Evolutionary conservation across 2,329 filamentous ascomycete genomes (phyloP).

Genomic region (Metarhizium sp.): DNA sequence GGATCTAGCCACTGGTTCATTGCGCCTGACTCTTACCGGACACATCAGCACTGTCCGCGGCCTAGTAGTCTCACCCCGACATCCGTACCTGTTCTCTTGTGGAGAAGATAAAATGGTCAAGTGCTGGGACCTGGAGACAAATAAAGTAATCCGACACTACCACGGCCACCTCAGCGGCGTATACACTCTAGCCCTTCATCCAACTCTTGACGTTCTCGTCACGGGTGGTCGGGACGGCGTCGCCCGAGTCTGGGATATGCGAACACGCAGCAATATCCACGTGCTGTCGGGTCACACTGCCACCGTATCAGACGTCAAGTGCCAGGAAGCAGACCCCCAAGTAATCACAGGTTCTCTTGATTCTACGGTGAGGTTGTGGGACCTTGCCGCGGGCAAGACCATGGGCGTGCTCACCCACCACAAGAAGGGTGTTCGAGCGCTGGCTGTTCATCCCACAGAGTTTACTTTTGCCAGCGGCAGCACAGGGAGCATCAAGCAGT

Average conservation of each 20-base stretch:
- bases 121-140: conserved; percentile 99
- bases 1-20: conserved; percentile 82
- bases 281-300: conserved; percentile 85
- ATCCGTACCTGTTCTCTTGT: conserved; percentile 96
- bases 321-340: conserved; percentile 93
- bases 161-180: conserved; percentile 95
- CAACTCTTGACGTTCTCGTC: conserved; percentile 86
- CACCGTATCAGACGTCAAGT: conserved; percentile 81
- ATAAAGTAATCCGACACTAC: conserved; percentile 96
- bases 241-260: conserved; percentile 96
- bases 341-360: conserved; percentile 92
- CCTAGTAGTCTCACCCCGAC: conserved; percentile 81
- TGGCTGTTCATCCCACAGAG: conserved; percentile 79
- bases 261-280: conserved; percentile 90
- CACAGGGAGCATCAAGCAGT: conserved; percentile 94
- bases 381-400: conserved; percentile 89
- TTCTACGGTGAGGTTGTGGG: conserved; percentile 85
- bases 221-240: conserved; percentile 93
- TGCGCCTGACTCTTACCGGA: conserved; percentile 80
- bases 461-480: conserved; percentile 94
- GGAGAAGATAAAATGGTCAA: conserved; percentile 99
- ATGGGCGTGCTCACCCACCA: conserved; percentile 96
- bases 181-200: conserved; percentile 87
- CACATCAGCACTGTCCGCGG: conserved; percentile 92
- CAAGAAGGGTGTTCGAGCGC: conserved; percentile 88